Percentiles rank a stretch among this genome's conserved stretches.
Conservation (phyloP, 169 alveolate genomes). For the Cryptosporidium bovis region DNA sequence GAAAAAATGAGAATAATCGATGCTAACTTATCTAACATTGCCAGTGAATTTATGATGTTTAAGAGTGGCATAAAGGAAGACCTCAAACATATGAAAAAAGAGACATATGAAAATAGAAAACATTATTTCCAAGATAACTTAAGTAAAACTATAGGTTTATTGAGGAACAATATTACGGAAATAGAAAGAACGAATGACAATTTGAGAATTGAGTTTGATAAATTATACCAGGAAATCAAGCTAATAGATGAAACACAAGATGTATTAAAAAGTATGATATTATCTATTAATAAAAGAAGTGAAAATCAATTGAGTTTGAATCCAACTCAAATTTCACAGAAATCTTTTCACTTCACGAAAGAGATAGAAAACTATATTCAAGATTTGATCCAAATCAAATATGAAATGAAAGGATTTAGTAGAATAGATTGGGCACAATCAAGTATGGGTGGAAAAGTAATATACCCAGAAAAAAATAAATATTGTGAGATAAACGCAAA, state of each 20-base stretch:
- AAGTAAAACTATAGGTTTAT: background rate
- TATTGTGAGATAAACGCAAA: background rate
- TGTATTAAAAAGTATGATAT: slow-evolving; percentile 18
- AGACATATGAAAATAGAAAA: too few relatives aligned
- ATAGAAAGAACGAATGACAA: background rate
- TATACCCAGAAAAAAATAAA: slow-evolving; percentile 26
- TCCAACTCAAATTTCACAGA: background rate
- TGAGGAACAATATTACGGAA: slow-evolving; percentile 30
- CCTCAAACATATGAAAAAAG: too few relatives aligned
- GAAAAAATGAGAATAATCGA: background rate
- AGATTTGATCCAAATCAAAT: background rate
- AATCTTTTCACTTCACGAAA: background rate
- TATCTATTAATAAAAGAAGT: slow-evolving; percentile 45
- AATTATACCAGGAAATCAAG: slow-evolving; percentile 24
- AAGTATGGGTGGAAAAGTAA: slow-evolving; percentile 57
- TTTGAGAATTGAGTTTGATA: slow-evolving; percentile 7
- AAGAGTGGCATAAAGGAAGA: too few relatives aligned
- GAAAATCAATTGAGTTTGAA: background rate
- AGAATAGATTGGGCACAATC: slow-evolving; percentile 67
- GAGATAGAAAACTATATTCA: background rate
- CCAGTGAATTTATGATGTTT: too few relatives aligned
- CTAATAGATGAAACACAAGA: slow-evolving; percentile 55
- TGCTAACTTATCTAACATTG: too few relatives aligned
- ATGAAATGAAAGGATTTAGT: slow-evolving; percentile 24
- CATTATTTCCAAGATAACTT: background rate